Percentiles rank a stretch among this genome's conserved stretches.
Evolutionary conservation across 2,329 filamentous ascomycete genomes (phyloP).

Genomic region (Westerdykella sp.): DNA sequence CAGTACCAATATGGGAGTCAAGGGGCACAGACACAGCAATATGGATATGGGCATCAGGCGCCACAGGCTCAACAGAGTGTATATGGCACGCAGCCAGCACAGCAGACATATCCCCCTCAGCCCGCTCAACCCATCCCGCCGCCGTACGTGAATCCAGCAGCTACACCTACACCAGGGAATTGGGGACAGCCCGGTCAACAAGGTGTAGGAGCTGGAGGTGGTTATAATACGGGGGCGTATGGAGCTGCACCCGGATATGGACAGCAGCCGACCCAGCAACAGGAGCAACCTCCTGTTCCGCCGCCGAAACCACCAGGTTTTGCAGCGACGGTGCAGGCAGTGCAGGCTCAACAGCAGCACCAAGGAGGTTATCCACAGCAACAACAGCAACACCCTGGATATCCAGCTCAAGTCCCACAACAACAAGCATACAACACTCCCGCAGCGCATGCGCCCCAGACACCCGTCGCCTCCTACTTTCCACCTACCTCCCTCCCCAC

Average conservation of each 20-base stretch:
- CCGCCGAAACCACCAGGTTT: slow-evolving; percentile 34
- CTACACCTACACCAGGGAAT: slow-evolving; percentile 2
- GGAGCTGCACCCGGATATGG: slow-evolving; percentile 17
- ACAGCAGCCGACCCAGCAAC: slow-evolving; percentile 18
- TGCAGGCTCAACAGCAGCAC: slow-evolving; percentile 16
- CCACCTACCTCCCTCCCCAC: slow-evolving; percentile 9
- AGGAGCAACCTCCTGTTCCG: slow-evolving; percentile 31
- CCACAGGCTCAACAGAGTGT: no score
- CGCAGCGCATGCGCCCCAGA: slow-evolving; percentile 23
- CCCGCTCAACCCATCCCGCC: no score
- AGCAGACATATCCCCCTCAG: no score
- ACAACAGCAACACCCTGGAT: slow-evolving; percentile 14
- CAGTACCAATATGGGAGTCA: no score
- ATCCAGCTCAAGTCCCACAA: slow-evolving; percentile 12
- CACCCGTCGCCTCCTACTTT: slow-evolving; percentile 29
- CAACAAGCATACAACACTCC: slow-evolving; percentile 25
- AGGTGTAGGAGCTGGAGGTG: slow-evolving; percentile 10
- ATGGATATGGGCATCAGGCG: no score
- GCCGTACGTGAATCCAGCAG: slow-evolving; percentile 1
- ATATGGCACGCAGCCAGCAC: no score
- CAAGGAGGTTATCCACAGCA: slow-evolving; percentile 8
- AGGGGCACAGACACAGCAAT: no score
- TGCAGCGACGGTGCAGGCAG: slow-evolving; percentile 21
- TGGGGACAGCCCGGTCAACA: slow-evolving; percentile 10
- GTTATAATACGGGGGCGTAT: slow-evolving; percentile 31